These are phyloP conservation scores for Castanea crenata DNA, from an alignment of 306 rosid genomes.

Conservation along the genomic window DNA sequence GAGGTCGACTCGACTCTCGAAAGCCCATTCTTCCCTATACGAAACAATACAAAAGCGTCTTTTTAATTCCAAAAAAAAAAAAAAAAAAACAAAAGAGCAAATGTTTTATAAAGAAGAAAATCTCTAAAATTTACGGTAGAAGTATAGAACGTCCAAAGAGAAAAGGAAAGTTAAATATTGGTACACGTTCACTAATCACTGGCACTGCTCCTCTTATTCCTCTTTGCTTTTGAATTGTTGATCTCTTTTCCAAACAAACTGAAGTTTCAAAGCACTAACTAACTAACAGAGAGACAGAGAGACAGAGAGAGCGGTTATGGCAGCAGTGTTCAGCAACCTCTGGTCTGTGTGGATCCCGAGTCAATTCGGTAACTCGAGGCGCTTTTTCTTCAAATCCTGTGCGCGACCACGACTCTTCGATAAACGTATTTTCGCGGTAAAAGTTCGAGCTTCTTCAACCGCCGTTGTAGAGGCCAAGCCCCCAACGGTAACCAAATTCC, in stretches of 20 bases:
- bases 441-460: conserved; percentile 45
- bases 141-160: not conserved
- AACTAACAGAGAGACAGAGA: not conserved
- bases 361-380: conserved; percentile 25
- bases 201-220: no score
- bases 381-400: conserved; percentile 23
- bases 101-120: no score
- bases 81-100: no score
- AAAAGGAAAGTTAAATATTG: not conserved
- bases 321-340: conserved; percentile 25
- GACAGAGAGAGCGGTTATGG: conserved; percentile 32
- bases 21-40: not conserved
- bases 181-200: not conserved
- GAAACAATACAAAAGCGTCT: not conserved
- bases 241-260: not conserved
- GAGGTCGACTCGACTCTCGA: no score
- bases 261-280: not conserved
- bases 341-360: conserved; percentile 11
- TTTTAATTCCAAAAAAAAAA: not conserved
- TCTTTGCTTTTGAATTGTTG: no score
- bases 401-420: conserved; percentile 21
- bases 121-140: no score
- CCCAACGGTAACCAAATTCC: conserved; percentile 18
- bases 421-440: conserved; percentile 22
- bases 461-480: conserved; percentile 34